These are phyloP conservation scores for Morella rubra DNA, from an alignment of 306 rosid species.

Conservation along the genomic window DNA sequence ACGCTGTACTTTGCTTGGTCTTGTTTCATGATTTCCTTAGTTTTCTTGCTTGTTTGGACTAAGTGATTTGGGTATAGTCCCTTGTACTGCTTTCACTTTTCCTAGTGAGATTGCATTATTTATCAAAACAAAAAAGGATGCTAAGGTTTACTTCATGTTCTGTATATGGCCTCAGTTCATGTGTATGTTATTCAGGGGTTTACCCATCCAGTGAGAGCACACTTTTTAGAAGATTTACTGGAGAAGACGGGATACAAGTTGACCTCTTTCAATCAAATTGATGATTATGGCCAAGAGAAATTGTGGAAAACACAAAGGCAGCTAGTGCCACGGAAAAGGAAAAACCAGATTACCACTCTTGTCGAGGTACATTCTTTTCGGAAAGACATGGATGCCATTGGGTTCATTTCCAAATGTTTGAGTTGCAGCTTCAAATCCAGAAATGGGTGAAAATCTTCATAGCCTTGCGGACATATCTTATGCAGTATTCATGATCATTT, in stretches of 20 bases:
- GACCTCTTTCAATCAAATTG: slow-evolving; percentile 83
- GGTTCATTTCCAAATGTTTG: neutral
- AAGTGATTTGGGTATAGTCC: no score
- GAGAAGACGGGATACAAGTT: slow-evolving; percentile 88
- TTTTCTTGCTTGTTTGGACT: no score
- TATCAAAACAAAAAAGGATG: neutral
- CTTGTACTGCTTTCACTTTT: no score
- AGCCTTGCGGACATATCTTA: neutral
- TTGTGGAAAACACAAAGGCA: slow-evolving; percentile 96
- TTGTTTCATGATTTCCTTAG: neutral
- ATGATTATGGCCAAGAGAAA: slow-evolving; percentile 98
- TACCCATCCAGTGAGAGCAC: slow-evolving; percentile 81
- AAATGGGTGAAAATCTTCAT: neutral
- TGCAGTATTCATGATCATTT: neutral
- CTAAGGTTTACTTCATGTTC: slow-evolving; percentile 24
- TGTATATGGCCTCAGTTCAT: slow-evolving; percentile 26
- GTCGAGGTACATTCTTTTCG: slow-evolving; percentile 67
- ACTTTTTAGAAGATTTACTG: slow-evolving; percentile 84
- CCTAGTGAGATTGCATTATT: no score
- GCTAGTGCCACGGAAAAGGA: slow-evolving; percentile 77
- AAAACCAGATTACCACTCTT: slow-evolving; percentile 84
- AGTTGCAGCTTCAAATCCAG: neutral
- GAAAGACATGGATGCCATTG: slow-evolving; percentile 13
- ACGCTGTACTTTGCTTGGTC: neutral
- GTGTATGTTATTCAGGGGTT: slow-evolving; percentile 65